These are phyloP conservation scores for Xylariales sp. DNA, from an alignment of 2,329 filamentous ascomycete genomes.

Conservation along the genomic window DNA sequence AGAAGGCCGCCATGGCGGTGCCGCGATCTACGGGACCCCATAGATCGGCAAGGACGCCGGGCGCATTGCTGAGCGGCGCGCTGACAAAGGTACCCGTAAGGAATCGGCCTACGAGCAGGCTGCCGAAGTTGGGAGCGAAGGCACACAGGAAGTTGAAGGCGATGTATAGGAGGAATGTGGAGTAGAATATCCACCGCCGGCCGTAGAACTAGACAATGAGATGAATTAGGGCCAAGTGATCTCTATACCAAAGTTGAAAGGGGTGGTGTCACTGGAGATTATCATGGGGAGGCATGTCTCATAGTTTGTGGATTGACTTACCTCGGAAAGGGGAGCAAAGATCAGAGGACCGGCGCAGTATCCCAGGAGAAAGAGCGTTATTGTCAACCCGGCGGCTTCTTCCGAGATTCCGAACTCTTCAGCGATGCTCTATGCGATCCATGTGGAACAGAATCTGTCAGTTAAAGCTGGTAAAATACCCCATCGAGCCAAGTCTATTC, in stretches of 20 bases:
- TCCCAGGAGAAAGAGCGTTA: slow-evolving; percentile 50
- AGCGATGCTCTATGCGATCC: slow-evolving; percentile 35
- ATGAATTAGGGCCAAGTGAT: too few species aligned
- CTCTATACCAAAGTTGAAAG: too few species aligned
- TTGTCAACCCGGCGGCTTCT: slow-evolving; percentile 43
- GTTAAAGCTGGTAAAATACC: too few species aligned
- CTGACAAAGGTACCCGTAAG: slow-evolving; percentile 49
- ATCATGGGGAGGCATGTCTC: background rate
- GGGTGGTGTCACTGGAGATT: too few species aligned
- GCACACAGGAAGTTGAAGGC: slow-evolving; percentile 50
- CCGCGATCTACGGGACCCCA: slow-evolving; percentile 48
- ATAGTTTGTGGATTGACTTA: background rate
- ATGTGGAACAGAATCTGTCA: too few species aligned
- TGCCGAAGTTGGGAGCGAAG: slow-evolving; percentile 49
- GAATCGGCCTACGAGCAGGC: slow-evolving; percentile 50
- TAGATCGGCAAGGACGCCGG: slow-evolving; percentile 49
- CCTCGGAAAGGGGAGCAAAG: slow-evolving; percentile 52
- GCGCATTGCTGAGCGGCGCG: slow-evolving; percentile 27
- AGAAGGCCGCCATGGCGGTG: slow-evolving; percentile 50
- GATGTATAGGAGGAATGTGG: slow-evolving; percentile 43
- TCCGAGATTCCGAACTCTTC: slow-evolving; percentile 41
- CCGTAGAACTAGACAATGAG: slow-evolving; percentile 40
- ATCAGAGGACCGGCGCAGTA: slow-evolving; percentile 56
- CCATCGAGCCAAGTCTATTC: too few species aligned
- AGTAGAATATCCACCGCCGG: slow-evolving; percentile 47